Percentiles rank a stretch among this genome's conserved stretches.
These are phyloP conservation scores for Fusarium humuli DNA, from an alignment of 2,329 filamentous ascomycete species.

Conservation along the genomic window DNA sequence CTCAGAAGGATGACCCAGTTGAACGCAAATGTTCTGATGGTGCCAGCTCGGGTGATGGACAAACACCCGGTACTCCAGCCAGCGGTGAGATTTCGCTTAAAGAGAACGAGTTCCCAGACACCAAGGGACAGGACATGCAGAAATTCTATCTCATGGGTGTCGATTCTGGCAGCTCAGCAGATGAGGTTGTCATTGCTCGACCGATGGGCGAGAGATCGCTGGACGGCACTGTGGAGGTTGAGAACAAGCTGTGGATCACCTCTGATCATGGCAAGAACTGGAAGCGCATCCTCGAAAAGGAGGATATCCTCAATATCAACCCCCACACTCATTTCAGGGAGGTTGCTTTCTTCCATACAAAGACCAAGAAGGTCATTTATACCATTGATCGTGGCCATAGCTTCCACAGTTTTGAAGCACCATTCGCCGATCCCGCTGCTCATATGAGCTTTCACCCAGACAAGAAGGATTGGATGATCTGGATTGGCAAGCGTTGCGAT, in stretches of 20 bases:
- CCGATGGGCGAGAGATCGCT: slow-evolving; percentile 54
- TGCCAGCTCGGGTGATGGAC: slow-evolving; percentile 47
- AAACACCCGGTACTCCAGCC: slow-evolving; percentile 63
- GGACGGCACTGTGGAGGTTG: slow-evolving; percentile 49
- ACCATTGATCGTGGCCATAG: slow-evolving; percentile 81
- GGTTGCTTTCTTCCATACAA: slow-evolving; percentile 86
- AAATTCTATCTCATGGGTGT: slow-evolving; percentile 84
- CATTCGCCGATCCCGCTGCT: slow-evolving; percentile 58
- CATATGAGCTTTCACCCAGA: slow-evolving; percentile 84
- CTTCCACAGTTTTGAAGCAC: slow-evolving; percentile 79
- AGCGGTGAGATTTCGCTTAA: slow-evolving; percentile 75
- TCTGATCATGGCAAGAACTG: slow-evolving; percentile 91
- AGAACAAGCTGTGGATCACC: slow-evolving; percentile 76
- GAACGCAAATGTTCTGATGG: slow-evolving; percentile 81
- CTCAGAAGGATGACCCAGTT: slow-evolving; percentile 76
- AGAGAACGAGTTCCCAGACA: slow-evolving; percentile 69
- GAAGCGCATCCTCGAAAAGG: slow-evolving; percentile 75
- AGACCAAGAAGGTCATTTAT: slow-evolving; percentile 74
- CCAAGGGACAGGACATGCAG: slow-evolving; percentile 62
- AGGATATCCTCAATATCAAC: slow-evolving; percentile 76
- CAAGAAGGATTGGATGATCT: slow-evolving; percentile 90
- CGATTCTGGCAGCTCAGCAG: slow-evolving; percentile 69
- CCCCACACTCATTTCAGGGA: slow-evolving; percentile 87
- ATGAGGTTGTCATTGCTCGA: slow-evolving; percentile 77
- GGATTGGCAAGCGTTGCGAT: slow-evolving; percentile 82